These are phyloP conservation scores for Aureobasidium melanogenum DNA, from an alignment of 2,329 filamentous ascomycete genomes.

Conservation along the genomic window DNA sequence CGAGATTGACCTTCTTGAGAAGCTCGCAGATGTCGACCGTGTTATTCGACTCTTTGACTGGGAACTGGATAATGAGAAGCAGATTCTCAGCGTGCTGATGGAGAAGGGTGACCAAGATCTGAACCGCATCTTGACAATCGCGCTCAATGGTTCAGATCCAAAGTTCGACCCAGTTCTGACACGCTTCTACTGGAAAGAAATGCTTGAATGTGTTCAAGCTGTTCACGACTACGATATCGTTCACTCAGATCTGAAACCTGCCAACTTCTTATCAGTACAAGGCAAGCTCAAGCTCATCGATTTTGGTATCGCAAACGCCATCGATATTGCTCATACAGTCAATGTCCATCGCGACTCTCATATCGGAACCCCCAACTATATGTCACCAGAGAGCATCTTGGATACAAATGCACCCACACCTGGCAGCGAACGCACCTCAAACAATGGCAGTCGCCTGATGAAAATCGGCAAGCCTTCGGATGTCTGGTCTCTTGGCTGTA, in stretches of 20 bases:
- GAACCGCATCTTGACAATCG: constrained; percentile 68
- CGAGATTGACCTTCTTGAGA: constrained; percentile 84
- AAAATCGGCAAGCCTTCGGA: constrained; percentile 94
- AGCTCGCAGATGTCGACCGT: constrained; percentile 73
- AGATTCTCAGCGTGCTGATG: constrained; percentile 85
- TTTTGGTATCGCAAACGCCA: constrained; percentile 96
- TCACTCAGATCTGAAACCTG: constrained; percentile 92
- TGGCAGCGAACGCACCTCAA: constrained; percentile 30
- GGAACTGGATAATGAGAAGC: constrained; percentile 87
- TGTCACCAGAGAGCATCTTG: constrained; percentile 90
- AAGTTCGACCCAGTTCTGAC: constrained; percentile 83
- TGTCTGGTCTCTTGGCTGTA: constrained; percentile 93
- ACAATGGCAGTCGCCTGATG: constrained; percentile 46
- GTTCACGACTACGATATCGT: constrained; percentile 89
- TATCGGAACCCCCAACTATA: constrained; percentile 95
- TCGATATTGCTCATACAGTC: constrained; percentile 88
- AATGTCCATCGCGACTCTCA: constrained; percentile 96
- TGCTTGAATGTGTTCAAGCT: constrained; percentile 88
- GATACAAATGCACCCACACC: constrained; percentile 61
- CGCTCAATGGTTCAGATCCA: constrained; percentile 59
- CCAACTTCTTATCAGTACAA: constrained; percentile 89
- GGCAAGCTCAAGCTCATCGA: constrained; percentile 93
- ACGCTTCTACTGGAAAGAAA: constrained; percentile 98
- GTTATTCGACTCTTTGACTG: constrained; percentile 88
- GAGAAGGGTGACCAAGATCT: constrained; percentile 94